phyloP scores from a whole-genome alignment of 1,139 yeast species.

The Yamadazyma pseudoaaseri region DNA sequence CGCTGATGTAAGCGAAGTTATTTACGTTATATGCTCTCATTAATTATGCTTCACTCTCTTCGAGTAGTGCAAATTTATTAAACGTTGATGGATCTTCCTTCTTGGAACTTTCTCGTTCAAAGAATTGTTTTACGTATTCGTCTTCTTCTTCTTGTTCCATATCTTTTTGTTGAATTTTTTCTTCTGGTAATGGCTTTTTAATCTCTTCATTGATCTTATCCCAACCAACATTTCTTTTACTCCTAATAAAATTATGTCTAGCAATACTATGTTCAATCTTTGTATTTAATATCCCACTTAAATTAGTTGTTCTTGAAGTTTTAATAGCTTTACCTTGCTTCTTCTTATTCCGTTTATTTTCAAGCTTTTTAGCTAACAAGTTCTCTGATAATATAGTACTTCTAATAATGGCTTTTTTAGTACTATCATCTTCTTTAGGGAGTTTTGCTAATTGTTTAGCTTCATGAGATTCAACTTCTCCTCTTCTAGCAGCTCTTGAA shows the following conservation, averaged over 20 bases:
- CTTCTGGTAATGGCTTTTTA: slow-evolving; percentile 4
- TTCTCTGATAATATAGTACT: slow-evolving; percentile 68
- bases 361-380: slow-evolving; percentile 55
- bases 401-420: slow-evolving; percentile 63
- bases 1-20: too few relatives aligned
- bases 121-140: slow-evolving; percentile 35
- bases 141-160: slow-evolving; percentile 34
- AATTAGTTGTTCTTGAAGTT: slow-evolving; percentile 48
- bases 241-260: slow-evolving; percentile 60
- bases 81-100: neutral
- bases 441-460: slow-evolving; percentile 48
- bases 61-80: slow-evolving; percentile 8
- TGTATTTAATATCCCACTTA: slow-evolving; percentile 55
- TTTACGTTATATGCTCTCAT: too few relatives aligned
- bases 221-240: slow-evolving; percentile 70
- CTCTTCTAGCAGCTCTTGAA: slow-evolving; percentile 78
- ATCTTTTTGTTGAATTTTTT: slow-evolving; percentile 16
- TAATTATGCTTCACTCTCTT: slow-evolving; percentile 9
- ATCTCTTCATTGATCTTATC: slow-evolving; percentile 53
- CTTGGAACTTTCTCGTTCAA: slow-evolving; percentile 19
- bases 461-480: slow-evolving; percentile 39
- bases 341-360: slow-evolving; percentile 32
- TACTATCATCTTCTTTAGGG: slow-evolving; percentile 52
- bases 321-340: slow-evolving; percentile 35
- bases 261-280: slow-evolving; percentile 65